Conservation (phyloP, 108 stramenopile species). For the Skeletonema potamos region DNA sequence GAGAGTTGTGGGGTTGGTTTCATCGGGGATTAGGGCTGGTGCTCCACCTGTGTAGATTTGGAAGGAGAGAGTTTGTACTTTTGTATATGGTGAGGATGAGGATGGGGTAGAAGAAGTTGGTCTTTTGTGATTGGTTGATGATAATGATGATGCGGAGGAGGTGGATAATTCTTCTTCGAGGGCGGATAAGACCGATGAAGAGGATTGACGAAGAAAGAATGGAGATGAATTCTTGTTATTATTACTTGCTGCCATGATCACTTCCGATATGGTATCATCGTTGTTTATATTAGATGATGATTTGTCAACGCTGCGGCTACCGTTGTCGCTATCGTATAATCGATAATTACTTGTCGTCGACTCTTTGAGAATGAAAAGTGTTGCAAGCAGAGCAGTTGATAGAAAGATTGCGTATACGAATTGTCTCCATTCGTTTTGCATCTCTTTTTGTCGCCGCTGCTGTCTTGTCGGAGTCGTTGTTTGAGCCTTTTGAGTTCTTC, state of each 20-base stretch:
- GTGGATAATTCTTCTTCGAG: neutral
- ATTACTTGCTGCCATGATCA: too few relatives aligned
- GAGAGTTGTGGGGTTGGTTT: neutral
- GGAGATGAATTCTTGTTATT: too few relatives aligned
- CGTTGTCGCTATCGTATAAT: neutral
- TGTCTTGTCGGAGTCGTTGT: neutral
- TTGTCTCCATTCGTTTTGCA: neutral
- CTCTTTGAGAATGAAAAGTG: neutral
- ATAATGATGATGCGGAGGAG: neutral
- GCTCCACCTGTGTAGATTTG: constrained; percentile 75
- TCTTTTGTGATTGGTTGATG: neutral
- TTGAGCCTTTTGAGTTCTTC: neutral
- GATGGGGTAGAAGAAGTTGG: neutral
- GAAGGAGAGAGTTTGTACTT: constrained; percentile 59
- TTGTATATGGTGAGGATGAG: constrained; percentile 24
- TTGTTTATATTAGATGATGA: neutral
- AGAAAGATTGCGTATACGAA: neutral
- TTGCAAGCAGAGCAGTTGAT: neutral
- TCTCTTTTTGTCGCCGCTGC: neutral
- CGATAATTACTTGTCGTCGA: too few relatives aligned
- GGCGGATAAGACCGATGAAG: neutral
- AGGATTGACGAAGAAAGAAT: neutral
- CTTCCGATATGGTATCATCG: too few relatives aligned
- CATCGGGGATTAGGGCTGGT: constrained; percentile 40
- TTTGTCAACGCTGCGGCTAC: neutral